Percentiles rank a stretch among this genome's conserved stretches.
Evolutionary conservation across 768 basidiomycete genomes (phyloP).

Genomic region (Amanita phalloides): DNA sequence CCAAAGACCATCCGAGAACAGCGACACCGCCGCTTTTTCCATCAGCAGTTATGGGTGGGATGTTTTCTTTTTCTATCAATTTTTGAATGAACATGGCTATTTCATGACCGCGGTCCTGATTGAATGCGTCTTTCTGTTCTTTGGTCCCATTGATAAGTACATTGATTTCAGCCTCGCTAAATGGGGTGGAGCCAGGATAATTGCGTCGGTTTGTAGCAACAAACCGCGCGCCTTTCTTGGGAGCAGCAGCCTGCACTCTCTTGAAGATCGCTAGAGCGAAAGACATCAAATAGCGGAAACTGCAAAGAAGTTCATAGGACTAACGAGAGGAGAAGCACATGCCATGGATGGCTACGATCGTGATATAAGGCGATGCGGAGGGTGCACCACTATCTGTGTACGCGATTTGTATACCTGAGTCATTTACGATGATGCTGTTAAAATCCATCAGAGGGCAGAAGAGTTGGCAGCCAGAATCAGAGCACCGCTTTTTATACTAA

Average conservation of each 20-base stretch:
- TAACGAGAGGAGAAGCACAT: constrained; percentile 9
- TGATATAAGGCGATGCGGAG: constrained; percentile 6
- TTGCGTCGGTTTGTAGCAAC: constrained; percentile 2
- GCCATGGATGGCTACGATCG: constrained; percentile 12
- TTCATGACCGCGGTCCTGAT: neutral
- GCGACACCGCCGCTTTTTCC: neutral
- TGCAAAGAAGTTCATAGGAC: neutral
- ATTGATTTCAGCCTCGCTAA: neutral
- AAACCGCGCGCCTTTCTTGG: neutral
- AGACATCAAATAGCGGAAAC: neutral
- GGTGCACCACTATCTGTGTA: constrained; percentile 13
- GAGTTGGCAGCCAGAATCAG: too few species aligned
- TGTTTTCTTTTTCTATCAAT: neutral
- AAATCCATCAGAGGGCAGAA: neutral
- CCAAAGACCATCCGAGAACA: neutral
- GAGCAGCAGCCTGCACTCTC: neutral
- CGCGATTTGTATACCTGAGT: constrained; percentile 9
- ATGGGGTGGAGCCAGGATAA: constrained; percentile 1
- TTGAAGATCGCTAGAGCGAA: neutral
- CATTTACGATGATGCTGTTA: neutral
- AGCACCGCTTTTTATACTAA: too few species aligned
- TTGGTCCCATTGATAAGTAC: neutral
- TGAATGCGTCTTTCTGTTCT: neutral
- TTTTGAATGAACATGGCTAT: neutral
- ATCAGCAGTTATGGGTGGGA: neutral